These are phyloP conservation scores for Rhizopogon vinicolor DNA, from an alignment of 768 basidiomycete species.

Conservation along the genomic window DNA sequence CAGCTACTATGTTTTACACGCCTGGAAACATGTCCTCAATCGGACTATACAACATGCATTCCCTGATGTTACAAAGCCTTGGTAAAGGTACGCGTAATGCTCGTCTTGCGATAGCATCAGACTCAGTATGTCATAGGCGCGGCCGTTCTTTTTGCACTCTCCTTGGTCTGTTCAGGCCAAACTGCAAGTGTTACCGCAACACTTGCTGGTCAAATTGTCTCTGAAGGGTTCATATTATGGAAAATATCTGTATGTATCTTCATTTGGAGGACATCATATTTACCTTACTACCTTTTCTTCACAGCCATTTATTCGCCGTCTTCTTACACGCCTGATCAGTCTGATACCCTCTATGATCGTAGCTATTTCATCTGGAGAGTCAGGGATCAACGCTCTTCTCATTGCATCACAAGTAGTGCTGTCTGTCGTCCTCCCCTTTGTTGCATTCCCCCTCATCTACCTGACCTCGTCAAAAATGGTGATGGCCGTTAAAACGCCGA, in stretches of 20 bases:
- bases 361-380: constrained; percentile 36
- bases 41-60: constrained; percentile 39
- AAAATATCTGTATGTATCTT: constrained; percentile 27
- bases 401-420: constrained; percentile 45
- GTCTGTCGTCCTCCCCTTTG: constrained; percentile 41
- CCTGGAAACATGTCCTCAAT: constrained; percentile 16
- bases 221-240: constrained; percentile 48
- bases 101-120: not conserved
- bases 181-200: constrained; percentile 47
- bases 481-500: constrained; percentile 13
- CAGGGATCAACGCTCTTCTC: constrained; percentile 42
- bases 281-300: not conserved
- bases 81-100: constrained; percentile 27
- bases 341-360: constrained; percentile 41
- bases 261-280: not conserved
- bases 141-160: constrained; percentile 43
- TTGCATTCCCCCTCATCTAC: constrained; percentile 39
- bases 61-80: constrained; percentile 33
- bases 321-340: constrained; percentile 39
- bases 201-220: constrained; percentile 43
- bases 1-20: constrained; percentile 12
- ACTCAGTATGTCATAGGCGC: constrained; percentile 6
- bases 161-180: constrained; percentile 42
- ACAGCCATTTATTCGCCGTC: constrained; percentile 32
- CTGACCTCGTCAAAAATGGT: constrained; percentile 32